A percentile compares a stretch with the other conserved stretches of the same genome.
phyloP scores from a whole-genome alignment of 192 early-diverging fungal genomes.

The Allomyces arbusculus region DNA sequence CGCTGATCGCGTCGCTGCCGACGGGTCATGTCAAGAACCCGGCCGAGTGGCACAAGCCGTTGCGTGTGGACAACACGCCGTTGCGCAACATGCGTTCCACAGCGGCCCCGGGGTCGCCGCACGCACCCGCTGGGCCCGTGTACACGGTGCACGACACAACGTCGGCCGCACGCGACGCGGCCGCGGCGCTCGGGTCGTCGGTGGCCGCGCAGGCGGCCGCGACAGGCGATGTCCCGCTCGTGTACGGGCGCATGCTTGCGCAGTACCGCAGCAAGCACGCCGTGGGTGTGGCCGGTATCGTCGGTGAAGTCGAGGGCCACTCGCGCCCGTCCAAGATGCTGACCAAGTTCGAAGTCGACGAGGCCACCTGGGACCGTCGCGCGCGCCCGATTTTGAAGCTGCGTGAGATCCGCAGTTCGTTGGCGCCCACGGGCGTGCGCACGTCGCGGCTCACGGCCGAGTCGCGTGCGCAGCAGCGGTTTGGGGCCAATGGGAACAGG shows the following conservation, averaged over 20 bases:
- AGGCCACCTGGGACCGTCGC: background rate
- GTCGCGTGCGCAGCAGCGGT: too few species aligned
- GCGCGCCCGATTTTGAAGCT: background rate
- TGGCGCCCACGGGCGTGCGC: too few species aligned
- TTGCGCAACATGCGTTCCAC: background rate
- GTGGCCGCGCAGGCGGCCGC: too few species aligned
- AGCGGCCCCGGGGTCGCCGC: background rate
- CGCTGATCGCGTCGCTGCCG: background rate
- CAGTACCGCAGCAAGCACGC: background rate
- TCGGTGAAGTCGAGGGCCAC: background rate
- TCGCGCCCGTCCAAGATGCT: background rate
- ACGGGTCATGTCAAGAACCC: background rate
- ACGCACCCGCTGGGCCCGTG: background rate
- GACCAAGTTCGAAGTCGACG: background rate
- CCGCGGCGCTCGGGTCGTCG: background rate
- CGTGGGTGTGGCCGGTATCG: background rate
- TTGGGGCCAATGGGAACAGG: too few species aligned
- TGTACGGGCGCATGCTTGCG: background rate
- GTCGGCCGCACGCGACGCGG: background rate
- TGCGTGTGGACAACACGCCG: background rate
- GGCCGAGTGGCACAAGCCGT: background rate
- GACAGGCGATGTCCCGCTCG: background rate
- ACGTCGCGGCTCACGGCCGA: too few species aligned
- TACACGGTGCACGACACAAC: background rate
- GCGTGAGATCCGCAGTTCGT: too few species aligned